Base-by-base conservation (phyloP, 75 land plant genomes). In the Pinus tabuliformis region DNA sequence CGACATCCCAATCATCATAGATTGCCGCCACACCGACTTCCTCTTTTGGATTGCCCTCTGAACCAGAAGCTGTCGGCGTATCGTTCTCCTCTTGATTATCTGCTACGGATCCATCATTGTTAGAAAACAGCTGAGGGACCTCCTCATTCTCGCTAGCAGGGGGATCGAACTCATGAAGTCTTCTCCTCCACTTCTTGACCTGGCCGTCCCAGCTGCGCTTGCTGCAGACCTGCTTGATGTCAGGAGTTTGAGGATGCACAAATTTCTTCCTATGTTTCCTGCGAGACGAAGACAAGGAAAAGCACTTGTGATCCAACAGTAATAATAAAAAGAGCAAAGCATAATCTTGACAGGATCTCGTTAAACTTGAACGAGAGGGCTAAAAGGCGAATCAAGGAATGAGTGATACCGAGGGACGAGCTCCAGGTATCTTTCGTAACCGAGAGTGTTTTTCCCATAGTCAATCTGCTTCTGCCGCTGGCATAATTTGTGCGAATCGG, bases 201-300 rank as follows among this genome's bases (percentile, higher is more conserved):
- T 85, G 86, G 12, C 86, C 86, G 63, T 85, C 86, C 86, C 86
- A 85, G 74, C 85, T 82, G 22, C 86, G 82, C 71, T 85, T 85
- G 77, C 86, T 85, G 75, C 86, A 85, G 6, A 85, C 77, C 62
- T 85, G 86, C 39, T 78, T 78, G 3, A 62, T 74, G 11, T 78
- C 80, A 18, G 86, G 86, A 1, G 86, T 85, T 15, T 74, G 77
- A 21, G 86, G 86, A 57, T 83, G 62, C 17, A 4, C 54, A 45
- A 15, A 18, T 49, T 49, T 21, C 56, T n/a, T 3, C 17, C n/a
- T 6, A 6, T 17, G 4, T 1, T 26, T 22, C 26, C 28, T 9
- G 14, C 0, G n/a, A 58, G 6, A 20, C 4, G 1, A 37, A 20
- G 1, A 20, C 59, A 18, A 58, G 18, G 6, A 58, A 58, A 58